Conservation (phyloP, 2,329 filamentous ascomycete genomes). For the Paecilomyces dactylethromorphus region DNA sequence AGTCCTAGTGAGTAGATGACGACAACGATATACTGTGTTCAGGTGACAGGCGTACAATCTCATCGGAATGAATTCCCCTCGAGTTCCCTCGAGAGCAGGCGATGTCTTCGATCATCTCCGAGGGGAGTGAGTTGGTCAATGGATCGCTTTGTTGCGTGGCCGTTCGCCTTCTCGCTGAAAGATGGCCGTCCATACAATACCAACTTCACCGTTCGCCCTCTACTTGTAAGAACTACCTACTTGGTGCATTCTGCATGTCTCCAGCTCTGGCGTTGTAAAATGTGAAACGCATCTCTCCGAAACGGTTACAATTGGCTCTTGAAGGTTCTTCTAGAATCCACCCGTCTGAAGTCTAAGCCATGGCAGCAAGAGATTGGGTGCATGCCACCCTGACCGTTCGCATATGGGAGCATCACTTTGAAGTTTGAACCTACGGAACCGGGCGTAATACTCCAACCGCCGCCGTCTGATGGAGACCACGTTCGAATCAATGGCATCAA, state of each 20-base stretch:
- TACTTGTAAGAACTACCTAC: not conserved
- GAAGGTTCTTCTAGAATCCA: not conserved
- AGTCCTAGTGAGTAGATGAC: not conserved
- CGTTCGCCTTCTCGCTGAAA: not conserved
- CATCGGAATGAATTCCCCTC: not conserved
- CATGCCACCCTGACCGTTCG: conserved; percentile 7
- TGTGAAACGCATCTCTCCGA: not conserved
- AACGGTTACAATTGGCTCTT: not conserved
- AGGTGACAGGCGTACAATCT: not conserved
- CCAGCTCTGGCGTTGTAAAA: not conserved
- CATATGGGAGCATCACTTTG: conserved; percentile 17
- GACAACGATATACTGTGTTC: not conserved
- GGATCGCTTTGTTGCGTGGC: not conserved
- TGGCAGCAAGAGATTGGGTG: conserved; percentile 8
- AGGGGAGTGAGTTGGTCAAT: not conserved
- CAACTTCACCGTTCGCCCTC: not conserved
- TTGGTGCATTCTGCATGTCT: not conserved
- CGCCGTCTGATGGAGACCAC: not conserved
- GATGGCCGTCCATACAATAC: not conserved
- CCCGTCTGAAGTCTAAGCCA: not conserved
- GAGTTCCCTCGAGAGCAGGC: not conserved
- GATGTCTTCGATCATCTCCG: not conserved
- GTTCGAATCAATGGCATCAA: not conserved
- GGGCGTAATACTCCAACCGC: not conserved
- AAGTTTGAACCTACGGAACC: conserved; percentile 2